These are phyloP conservation scores for Candida palmyrensis DNA, from an alignment of 805 yeast species.

Conservation along the genomic window DNA sequence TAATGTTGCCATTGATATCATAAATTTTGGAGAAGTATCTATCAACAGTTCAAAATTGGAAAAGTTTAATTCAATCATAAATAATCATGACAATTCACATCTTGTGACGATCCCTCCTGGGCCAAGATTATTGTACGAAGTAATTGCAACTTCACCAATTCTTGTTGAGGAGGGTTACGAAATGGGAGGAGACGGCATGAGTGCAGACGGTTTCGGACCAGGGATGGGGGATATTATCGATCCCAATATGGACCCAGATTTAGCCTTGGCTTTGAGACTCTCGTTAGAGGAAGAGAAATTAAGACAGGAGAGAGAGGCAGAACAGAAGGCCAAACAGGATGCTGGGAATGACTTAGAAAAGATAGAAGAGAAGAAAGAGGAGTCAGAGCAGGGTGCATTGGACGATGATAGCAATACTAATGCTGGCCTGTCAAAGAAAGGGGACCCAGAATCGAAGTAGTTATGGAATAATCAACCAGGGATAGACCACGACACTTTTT, in stretches of 20 bases:
- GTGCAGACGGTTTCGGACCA: slow-evolving; percentile 40
- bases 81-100: slow-evolving; percentile 74
- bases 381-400: too few relatives aligned
- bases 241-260: slow-evolving; percentile 92
- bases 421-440: too few relatives aligned
- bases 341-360: slow-evolving; percentile 21
- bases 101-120: slow-evolving; percentile 87
- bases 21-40: slow-evolving; percentile 88
- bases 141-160: slow-evolving; percentile 70
- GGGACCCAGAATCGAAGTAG: too few relatives aligned
- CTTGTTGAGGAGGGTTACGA: slow-evolving; percentile 60
- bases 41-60: slow-evolving; percentile 74
- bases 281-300: slow-evolving; percentile 93
- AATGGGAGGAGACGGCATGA: slow-evolving; percentile 39
- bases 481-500: too few relatives aligned
- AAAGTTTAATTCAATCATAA: slow-evolving; percentile 68
- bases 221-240: slow-evolving; percentile 47
- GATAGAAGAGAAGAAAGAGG: slow-evolving; percentile 23
- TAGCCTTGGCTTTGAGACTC: slow-evolving; percentile 90
- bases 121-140: slow-evolving; percentile 77
- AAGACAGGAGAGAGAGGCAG: slow-evolving; percentile 75
- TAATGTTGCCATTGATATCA: slow-evolving; percentile 80
- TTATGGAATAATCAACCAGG: too few relatives aligned
- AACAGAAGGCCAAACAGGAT: slow-evolving; percentile 23
- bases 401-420: too few relatives aligned